These are phyloP conservation scores for Pluteus cervinus DNA, from an alignment of 768 basidiomycete genomes.

Conservation along the genomic window DNA sequence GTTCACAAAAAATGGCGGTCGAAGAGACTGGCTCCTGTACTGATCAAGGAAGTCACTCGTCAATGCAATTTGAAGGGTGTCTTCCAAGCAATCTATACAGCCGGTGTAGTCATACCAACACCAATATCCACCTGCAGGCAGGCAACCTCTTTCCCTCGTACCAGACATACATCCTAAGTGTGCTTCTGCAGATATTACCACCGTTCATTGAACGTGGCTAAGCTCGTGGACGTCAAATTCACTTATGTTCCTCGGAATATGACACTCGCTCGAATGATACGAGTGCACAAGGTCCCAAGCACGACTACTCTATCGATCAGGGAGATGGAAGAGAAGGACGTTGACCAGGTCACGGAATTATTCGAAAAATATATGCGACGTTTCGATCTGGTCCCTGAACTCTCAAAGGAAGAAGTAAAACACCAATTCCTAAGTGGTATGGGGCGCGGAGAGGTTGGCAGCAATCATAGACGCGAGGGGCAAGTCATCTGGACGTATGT, in stretches of 20 bases:
- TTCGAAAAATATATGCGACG: conserved; percentile 75
- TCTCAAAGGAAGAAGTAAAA: conserved; percentile 69
- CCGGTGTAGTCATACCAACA: conserved; percentile 88
- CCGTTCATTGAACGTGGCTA: conserved; percentile 84
- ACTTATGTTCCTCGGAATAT: conserved; percentile 79
- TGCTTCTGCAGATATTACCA: conserved; percentile 72
- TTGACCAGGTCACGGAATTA: conserved; percentile 63
- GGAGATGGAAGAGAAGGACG: conserved; percentile 82
- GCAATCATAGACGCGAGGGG: conserved; percentile 48
- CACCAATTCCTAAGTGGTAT: conserved; percentile 88
- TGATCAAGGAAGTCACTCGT: conserved; percentile 96
- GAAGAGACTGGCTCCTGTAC: conserved; percentile 89
- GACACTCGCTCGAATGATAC: conserved; percentile 90
- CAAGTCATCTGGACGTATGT: conserved; percentile 98
- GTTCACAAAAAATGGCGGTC: conserved; percentile 97
- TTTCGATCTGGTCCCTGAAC: conserved; percentile 77
- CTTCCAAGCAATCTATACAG: conserved; percentile 98
- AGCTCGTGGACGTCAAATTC: conserved; percentile 88
- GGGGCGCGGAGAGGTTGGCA: conserved; percentile 50
- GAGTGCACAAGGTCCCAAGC: conserved; percentile 60
- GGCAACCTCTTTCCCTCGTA: conserved; percentile 14
- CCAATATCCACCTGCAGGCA: conserved; percentile 84
- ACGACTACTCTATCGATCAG: conserved; percentile 43
- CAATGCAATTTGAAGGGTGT: conserved; percentile 84
- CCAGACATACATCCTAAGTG: conserved; percentile 5